Evolutionary conservation across 75 land plant genomes (phyloP), one percentile per base, ranked within the genome.

Genomic region (Selaginella tamariscina): DNA sequence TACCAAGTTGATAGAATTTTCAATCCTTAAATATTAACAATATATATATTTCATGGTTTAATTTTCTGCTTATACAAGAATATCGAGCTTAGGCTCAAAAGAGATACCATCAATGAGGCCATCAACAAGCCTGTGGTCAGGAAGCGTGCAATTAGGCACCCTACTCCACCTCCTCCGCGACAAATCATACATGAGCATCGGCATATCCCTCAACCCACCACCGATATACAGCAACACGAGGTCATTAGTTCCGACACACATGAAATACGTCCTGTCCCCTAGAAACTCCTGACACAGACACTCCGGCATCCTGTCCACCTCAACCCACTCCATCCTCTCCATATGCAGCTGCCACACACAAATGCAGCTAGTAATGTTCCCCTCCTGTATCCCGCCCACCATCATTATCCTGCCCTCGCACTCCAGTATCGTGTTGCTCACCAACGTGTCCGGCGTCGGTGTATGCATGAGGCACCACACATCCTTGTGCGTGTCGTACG

Each of bases 71-170:
- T 55, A 70, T 23, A 70, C 65, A 32, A 30, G 32, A 21, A 62
- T 62, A 31, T 70, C 72, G 27, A 70, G 27, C 33, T 64, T 26
- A 21, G 72, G 72, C 33, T 70, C 65, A 54, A 70, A 70, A 13
- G 65, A 56, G 9, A 70, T 70, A 29, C 72, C 72, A 56, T 70
- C 72, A 24, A 59, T 70, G 21, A 70, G 72, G 1, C 72, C 72
- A 70, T 67, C 30, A 15, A 31, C 21, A 1, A 32, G 24, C 2
- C 31, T 18, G 2, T 70, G 62, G 55, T 70, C 71, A 55, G 71
- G 23, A 1, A 70, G 24, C 33, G 71, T 30, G 32, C 71, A 70
- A 22, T 1, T 27, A 0, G 71, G 62, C 21, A 70, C 21, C 31
- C 71, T 56, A 20, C 71, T 56, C 71, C 71, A 70, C 71, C 32